These are phyloP conservation scores for Anthostomella pinea DNA, from an alignment of 2,329 filamentous ascomycete species.

Conservation along the genomic window DNA sequence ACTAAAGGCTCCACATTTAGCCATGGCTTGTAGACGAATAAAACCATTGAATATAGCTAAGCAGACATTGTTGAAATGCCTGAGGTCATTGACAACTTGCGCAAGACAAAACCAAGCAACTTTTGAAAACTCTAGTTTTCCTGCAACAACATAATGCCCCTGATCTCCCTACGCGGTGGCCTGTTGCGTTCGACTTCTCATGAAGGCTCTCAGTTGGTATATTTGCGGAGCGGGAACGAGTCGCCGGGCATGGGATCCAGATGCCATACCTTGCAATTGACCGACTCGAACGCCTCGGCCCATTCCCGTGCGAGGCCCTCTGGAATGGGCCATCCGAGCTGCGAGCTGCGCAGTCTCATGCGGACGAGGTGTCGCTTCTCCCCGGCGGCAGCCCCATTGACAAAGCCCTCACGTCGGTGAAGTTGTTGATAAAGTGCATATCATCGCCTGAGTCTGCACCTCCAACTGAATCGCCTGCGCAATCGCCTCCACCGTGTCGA, in stretches of 20 bases:
- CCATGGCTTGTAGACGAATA: too few relatives aligned
- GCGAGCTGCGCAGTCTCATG: conserved; percentile 55
- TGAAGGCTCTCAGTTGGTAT: conserved; percentile 53
- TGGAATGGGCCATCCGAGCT: conserved; percentile 51
- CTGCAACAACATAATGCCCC: too few relatives aligned
- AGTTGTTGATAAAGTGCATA: conserved; percentile 65
- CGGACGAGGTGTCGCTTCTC: conserved; percentile 57
- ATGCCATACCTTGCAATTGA: conserved; percentile 50
- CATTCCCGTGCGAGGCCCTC: conserved; percentile 48
- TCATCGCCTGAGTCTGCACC: conserved; percentile 55
- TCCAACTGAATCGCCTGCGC: conserved; percentile 54
- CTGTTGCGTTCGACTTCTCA: too few relatives aligned
- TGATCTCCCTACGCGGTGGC: too few relatives aligned
- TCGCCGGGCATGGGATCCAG: conserved; percentile 59
- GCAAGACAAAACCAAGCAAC: too few relatives aligned
- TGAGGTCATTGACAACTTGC: too few relatives aligned
- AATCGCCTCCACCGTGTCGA: conserved; percentile 55
- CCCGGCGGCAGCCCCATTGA: conserved; percentile 43
- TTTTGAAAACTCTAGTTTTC: too few relatives aligned
- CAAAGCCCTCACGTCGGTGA: conserved; percentile 57
- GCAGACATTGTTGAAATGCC: too few relatives aligned
- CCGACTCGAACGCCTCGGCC: conserved; percentile 47
- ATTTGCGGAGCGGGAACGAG: conserved; percentile 54
- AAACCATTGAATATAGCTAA: too few relatives aligned
- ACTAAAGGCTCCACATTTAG: too few relatives aligned